Base-by-base conservation (phyloP, 164 flowering plant genomes). In the Dillenia suffruticosa region DNA sequence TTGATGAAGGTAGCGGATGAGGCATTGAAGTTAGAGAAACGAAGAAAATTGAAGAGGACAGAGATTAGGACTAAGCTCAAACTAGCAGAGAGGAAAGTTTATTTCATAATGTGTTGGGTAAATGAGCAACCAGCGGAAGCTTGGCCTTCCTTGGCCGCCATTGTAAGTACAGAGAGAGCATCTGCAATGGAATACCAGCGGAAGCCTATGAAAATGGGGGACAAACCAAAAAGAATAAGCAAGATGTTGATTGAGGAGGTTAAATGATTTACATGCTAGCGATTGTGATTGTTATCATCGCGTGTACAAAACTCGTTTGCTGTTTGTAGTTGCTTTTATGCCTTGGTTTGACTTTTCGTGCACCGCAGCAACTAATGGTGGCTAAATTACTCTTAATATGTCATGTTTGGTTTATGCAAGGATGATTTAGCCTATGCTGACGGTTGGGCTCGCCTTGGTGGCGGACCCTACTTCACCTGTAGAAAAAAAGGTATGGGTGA, bases 21-120 rank as follows among this genome's bases (percentile, higher is more conserved):
- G 56, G 90, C 86, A 61, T 65, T 81, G 54, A 87, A 83, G 65
- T 65, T 59, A 2, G 90, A 76, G 69, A 84, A 77, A 62, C 43
- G 49, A 16, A 69, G 56, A 22, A 85, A 71, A 56, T 62, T 57
- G 56, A 83, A 63, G 60, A 77, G 70, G 64, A 56, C 66, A 5
- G 90, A 77, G 11, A 67, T 70, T 40, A 73, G 68, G 73, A 71
- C 56, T n/a, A 82, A 79, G 74, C 82, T 92, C 40, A 90, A 81
- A 78, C 76, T 57, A 47, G 89, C 83, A 6, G 84, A 81, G 51
- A 77, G 81, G 81, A 92, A 90, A 49, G 64, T 84, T 14, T 83
- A 80, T 70, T 91, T 82, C 72, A 58, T 89, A 12, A 82, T 82
- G 89, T 91, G 94, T 72, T 92, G 98, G 97, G 93, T 86, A 26